Evolutionary conservation across 129 eudicot genomes (phyloP), one percentile per base, ranked within the genome.

Genomic region (Heracleum sosnowskyi): DNA sequence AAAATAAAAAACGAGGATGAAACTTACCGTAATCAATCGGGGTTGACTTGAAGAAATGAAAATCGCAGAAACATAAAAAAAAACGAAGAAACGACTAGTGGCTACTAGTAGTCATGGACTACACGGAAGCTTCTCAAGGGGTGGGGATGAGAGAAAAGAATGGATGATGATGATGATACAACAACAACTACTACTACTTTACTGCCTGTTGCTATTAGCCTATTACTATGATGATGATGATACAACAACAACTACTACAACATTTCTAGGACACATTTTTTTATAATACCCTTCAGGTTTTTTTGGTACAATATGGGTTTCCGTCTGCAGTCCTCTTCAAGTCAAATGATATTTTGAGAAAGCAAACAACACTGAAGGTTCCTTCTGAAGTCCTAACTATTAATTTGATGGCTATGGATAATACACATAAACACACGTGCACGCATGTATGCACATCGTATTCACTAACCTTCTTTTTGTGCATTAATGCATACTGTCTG

Each of bases 341-440:
- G 74, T 87, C 88, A 22, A 85, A 87, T 72, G 88, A 87, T 57
- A 85, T 87, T 81, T 60, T 87, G 70, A 83, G 85, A 74, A 87
- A 87, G 83, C 88, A 87, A 80, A 87, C 88, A 57, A 88, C 91
- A 51, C 82, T 87, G 42, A 87, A 87, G 91, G 88, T 85, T 74
- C 36, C n/a, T 44, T 74, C 39, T 26, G 49, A 26, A n/a, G 2
- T 74, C 77, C 7, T 9, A 74, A 34, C 60, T 28, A 26, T 44
- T 74, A 74, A 74, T 5, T 73, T 15, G 28, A 42, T 44, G 16
- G 46, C 9, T 22, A n/a, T 40, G 53, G 57, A 18, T 60, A 60
- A 2, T 60, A 60, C 68, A n/a, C 68, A 57, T 5, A 10, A 10
- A 9, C 15, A 57, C 31, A 55, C 35, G 40, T 0, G 53, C 53